These are phyloP conservation scores for Neofusicoccum umdonicola DNA, from an alignment of 2,329 filamentous ascomycete species.

Conservation along the genomic window DNA sequence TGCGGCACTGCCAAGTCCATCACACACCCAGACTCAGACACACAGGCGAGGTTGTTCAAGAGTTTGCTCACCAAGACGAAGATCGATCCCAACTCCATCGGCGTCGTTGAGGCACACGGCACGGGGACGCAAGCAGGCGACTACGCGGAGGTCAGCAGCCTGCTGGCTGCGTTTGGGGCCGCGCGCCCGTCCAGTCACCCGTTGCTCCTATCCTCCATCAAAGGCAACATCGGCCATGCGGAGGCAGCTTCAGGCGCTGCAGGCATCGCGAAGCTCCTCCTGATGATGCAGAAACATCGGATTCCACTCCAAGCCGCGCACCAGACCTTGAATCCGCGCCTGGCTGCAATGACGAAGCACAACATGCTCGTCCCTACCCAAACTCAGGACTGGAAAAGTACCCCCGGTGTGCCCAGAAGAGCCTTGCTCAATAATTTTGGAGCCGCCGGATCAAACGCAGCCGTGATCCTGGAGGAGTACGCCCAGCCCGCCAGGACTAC, in stretches of 20 bases:
- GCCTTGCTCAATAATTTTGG: conserved; percentile 26
- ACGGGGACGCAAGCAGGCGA: conserved; percentile 58
- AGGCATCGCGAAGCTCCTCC: conserved; percentile 27
- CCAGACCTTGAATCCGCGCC: conserved; percentile 20
- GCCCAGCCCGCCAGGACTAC: too few relatives aligned
- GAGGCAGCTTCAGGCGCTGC: conserved; percentile 30
- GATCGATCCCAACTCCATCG: conserved; percentile 1
- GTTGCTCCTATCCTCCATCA: conserved; percentile 22
- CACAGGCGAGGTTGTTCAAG: conserved; percentile 18
- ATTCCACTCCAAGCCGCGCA: conserved; percentile 25
- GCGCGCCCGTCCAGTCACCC: neutral
- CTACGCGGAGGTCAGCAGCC: conserved; percentile 26
- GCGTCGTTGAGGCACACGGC: conserved; percentile 42
- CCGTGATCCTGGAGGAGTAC: conserved; percentile 17
- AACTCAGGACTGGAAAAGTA: conserved; percentile 17
- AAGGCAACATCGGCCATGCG: conserved; percentile 31
- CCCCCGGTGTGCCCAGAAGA: conserved; percentile 13
- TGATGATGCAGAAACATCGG: conserved; percentile 22
- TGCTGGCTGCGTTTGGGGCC: neutral
- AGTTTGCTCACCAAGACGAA: neutral
- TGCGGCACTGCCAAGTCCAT: neutral
- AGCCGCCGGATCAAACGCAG: conserved; percentile 24
- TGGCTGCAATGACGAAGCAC: conserved; percentile 18
- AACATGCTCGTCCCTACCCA: conserved; percentile 20
- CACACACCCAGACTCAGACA: conserved; percentile 19